These are phyloP conservation scores for Raddia guianensis DNA, from an alignment of 176 grass and related monocot species.

Conservation along the genomic window DNA sequence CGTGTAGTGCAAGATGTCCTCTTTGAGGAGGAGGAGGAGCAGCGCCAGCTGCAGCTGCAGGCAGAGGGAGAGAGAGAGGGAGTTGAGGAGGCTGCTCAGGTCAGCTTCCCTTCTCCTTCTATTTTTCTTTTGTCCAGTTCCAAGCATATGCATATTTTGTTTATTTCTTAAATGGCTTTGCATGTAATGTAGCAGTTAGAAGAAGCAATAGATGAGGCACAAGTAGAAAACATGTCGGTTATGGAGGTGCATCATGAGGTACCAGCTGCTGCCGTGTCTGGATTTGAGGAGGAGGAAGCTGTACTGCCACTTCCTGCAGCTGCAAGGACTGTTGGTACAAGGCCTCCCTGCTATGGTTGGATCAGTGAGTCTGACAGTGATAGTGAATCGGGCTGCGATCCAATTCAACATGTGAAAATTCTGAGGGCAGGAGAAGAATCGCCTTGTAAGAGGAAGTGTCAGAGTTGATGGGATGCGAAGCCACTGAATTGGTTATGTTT, in stretches of 20 bases:
- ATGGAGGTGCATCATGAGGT: too few species aligned
- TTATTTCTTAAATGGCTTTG: constrained; percentile 7
- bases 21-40: constrained; percentile 27
- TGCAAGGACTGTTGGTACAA: not conserved
- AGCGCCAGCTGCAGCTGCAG: not conserved
- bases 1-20: constrained; percentile 26
- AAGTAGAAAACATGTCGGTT: too few species aligned
- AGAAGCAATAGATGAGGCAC: not conserved
- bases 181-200: constrained; percentile 22
- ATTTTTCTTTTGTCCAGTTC: not conserved
- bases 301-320: not conserved
- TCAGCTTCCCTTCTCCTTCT: not conserved
- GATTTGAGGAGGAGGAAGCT: not conserved
- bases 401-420: not conserved
- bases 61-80: not conserved
- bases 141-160: not conserved
- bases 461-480: constrained; percentile 17
- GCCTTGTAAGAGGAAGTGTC: constrained; percentile 11
- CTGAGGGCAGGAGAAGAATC: not conserved
- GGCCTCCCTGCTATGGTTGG: constrained; percentile 41
- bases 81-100: not conserved
- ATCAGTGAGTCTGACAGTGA: constrained; percentile 38
- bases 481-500: constrained; percentile 4
- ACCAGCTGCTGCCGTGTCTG: too few species aligned
- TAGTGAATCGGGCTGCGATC: constrained; percentile 24